These are phyloP conservation scores for Trebouxia sp. DNA, from an alignment of 139 green algal genomes.

Conservation along the genomic window DNA sequence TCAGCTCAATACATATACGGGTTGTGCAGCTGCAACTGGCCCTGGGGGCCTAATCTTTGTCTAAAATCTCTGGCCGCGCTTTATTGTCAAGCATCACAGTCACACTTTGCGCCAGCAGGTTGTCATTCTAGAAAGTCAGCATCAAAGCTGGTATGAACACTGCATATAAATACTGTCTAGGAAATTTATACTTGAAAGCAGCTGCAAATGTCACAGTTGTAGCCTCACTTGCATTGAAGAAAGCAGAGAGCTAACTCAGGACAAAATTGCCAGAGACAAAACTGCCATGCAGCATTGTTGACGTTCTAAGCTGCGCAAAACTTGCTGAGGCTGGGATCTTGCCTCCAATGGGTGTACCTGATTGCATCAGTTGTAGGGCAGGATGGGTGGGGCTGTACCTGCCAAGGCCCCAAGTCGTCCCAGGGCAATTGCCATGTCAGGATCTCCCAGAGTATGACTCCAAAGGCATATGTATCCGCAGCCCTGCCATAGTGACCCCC, in stretches of 20 bases:
- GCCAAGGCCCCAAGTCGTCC: conserved; percentile 37
- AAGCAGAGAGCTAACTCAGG: too few relatives aligned
- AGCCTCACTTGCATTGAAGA: too few relatives aligned
- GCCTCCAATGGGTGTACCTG: too few relatives aligned
- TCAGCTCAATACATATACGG: conserved; percentile 24
- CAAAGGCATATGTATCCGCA: conserved; percentile 53
- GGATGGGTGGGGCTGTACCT: conserved; percentile 7
- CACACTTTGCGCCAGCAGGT: conserved; percentile 31
- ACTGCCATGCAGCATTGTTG: too few relatives aligned
- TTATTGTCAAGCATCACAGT: conserved; percentile 26
- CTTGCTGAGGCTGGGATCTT: neutral
- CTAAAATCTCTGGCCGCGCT: conserved; percentile 23
- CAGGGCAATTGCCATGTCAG: conserved; percentile 54
- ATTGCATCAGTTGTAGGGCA: neutral
- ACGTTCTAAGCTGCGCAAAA: neutral
- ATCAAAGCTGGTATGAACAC: too few relatives aligned
- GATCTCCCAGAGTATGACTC: conserved; percentile 55
- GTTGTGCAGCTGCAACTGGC: neutral
- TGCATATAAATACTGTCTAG: too few relatives aligned
- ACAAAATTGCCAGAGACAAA: too few relatives aligned
- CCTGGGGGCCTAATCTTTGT: neutral
- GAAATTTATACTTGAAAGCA: too few relatives aligned
- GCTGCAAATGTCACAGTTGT: too few relatives aligned
- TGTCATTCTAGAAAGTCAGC: too few relatives aligned
- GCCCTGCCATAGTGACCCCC: conserved; percentile 42